phyloP scores from a whole-genome alignment of 2,329 filamentous ascomycete genomes.

The Aureobasidium melanogenum region DNA sequence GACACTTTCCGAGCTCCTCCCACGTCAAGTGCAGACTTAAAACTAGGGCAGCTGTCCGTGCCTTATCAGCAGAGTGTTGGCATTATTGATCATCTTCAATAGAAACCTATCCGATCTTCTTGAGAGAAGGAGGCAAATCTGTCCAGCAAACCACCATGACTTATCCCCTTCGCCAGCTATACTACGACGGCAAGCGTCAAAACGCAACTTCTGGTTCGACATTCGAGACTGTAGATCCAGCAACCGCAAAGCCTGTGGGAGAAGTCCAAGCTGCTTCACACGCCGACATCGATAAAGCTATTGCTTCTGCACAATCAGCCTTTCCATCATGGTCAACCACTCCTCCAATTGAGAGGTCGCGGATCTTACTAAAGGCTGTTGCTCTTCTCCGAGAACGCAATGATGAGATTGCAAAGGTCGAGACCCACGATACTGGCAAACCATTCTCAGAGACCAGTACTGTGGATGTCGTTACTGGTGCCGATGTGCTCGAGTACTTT shows the following conservation, averaged over 20 bases:
- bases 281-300: conserved; percentile 60
- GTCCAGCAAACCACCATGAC: background rate
- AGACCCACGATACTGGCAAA: conserved; percentile 82
- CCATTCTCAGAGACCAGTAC: conserved; percentile 75
- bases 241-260: conserved; percentile 59
- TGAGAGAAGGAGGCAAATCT: background rate
- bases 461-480: conserved; percentile 74
- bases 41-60: background rate
- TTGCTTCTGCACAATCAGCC: conserved; percentile 60
- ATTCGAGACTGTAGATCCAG: conserved; percentile 67
- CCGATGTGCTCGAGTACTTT: conserved; percentile 80
- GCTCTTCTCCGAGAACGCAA: conserved; percentile 65
- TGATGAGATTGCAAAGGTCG: conserved; percentile 67
- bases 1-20: background rate
- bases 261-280: conserved; percentile 62
- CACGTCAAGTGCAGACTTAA: background rate
- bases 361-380: conserved; percentile 70
- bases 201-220: conserved; percentile 49
- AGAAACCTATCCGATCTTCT: background rate
- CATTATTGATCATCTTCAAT: background rate
- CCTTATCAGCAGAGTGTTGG: background rate
- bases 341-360: conserved; percentile 62
- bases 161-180: conserved; percentile 39
- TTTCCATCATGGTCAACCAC: conserved; percentile 71
- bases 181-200: conserved; percentile 64